Conservation (phyloP, 2,329 filamentous ascomycete species). For the Xylaria multiplex region DNA sequence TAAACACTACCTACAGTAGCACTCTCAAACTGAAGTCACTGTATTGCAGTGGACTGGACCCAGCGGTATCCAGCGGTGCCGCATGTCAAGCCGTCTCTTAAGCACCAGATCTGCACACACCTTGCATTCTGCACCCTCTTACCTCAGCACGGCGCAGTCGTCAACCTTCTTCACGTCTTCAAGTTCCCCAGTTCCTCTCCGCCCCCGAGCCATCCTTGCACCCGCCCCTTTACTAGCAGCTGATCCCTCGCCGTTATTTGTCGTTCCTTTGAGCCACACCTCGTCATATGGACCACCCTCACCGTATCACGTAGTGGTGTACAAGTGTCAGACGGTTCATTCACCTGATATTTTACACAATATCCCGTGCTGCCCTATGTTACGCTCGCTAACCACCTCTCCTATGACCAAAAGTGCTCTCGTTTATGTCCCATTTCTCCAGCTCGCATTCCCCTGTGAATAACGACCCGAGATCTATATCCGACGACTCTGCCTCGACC, state of each 20-base stretch:
- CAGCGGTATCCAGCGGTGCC: not conserved
- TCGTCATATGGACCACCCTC: slow-evolving; percentile 29
- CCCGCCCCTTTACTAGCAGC: slow-evolving; percentile 22
- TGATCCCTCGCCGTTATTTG: slow-evolving; percentile 24
- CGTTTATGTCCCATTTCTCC: slow-evolving; percentile 87
- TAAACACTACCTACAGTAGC: not conserved
- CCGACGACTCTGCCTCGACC: slow-evolving; percentile 41
- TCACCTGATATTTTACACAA: not conserved
- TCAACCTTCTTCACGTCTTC: slow-evolving; percentile 13
- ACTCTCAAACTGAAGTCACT: slow-evolving; percentile 11
- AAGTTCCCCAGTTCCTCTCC: slow-evolving; percentile 16
- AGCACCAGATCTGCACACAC: slow-evolving; percentile 1
- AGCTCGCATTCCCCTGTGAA: slow-evolving; percentile 54
- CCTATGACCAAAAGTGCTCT: slow-evolving; percentile 70
- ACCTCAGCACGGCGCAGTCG: slow-evolving; percentile 6
- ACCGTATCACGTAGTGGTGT: not conserved
- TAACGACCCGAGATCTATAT: slow-evolving; percentile 50
- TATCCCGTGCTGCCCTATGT: slow-evolving; percentile 34
- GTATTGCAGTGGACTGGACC: not conserved
- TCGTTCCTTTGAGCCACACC: slow-evolving; percentile 22
- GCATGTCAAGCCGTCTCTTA: slow-evolving; percentile 1
- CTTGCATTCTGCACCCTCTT: slow-evolving; percentile 12
- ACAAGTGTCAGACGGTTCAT: slow-evolving; percentile 7
- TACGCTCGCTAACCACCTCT: slow-evolving; percentile 51
- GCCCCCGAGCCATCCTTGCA: slow-evolving; percentile 18